Conservation (phyloP, 2,329 filamentous ascomycete genomes). For the Biscogniauxia marginata region DNA sequence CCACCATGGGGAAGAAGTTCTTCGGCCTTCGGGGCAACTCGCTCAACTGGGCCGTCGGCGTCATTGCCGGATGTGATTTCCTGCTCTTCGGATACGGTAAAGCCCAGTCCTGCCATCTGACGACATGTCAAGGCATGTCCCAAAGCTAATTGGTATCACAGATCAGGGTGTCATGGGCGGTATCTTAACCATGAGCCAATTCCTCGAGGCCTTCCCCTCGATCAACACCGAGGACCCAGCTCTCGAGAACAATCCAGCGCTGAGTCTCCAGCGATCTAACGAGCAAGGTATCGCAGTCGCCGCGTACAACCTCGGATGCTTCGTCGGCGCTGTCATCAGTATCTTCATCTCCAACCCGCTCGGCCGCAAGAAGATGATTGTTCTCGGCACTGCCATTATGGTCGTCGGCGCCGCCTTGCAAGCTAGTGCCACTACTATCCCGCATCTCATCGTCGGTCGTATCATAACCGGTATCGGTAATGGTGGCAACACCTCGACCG, state of each 20-base stretch:
- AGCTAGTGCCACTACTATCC: slow-evolving; percentile 41
- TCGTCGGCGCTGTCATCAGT: slow-evolving; percentile 46
- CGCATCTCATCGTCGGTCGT: slow-evolving; percentile 57
- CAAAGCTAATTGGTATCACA: slow-evolving; percentile 35
- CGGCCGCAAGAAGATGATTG: slow-evolving; percentile 55
- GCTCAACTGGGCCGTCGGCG: slow-evolving; percentile 67
- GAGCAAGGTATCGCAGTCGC: slow-evolving; percentile 55
- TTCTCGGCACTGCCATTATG: slow-evolving; percentile 57
- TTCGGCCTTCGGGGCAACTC: slow-evolving; percentile 64
- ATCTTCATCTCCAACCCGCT: slow-evolving; percentile 54
- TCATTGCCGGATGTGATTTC: slow-evolving; percentile 73
- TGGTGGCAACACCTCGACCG: slow-evolving; percentile 43
- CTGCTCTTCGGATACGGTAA: slow-evolving; percentile 59
- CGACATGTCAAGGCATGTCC: too few species aligned
- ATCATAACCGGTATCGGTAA: slow-evolving; percentile 45
- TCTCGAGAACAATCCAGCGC: slow-evolving; percentile 28
- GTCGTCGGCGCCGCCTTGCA: slow-evolving; percentile 51
- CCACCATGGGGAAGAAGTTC: slow-evolving; percentile 41
- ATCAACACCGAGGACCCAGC: slow-evolving; percentile 46
- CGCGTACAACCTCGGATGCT: slow-evolving; percentile 60
- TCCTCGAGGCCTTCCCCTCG: slow-evolving; percentile 53
- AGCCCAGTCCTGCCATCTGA: neutral
- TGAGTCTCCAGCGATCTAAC: slow-evolving; percentile 45
- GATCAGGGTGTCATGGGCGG: slow-evolving; percentile 77
- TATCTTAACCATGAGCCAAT: slow-evolving; percentile 66